Percentiles rank a stretch among this genome's conserved stretches.
Evolutionary conservation across 495 filamentous ascomycete species (phyloP).

Genomic region (Neurospora sp.): DNA sequence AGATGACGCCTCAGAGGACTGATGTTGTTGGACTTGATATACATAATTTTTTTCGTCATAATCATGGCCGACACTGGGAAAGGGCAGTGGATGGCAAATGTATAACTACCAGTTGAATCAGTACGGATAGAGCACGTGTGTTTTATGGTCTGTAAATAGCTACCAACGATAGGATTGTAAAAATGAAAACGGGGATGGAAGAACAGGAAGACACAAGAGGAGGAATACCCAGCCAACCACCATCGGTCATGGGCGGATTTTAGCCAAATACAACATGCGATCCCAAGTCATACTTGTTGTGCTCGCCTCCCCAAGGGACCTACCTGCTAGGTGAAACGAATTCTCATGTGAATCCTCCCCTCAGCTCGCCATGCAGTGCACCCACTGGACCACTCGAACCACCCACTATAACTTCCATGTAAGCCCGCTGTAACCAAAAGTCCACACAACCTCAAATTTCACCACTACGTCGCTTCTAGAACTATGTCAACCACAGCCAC

Average conservation of each 20-base stretch:
- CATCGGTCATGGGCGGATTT: neutral
- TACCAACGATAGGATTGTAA: neutral
- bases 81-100: too few relatives aligned
- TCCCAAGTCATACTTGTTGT: neutral
- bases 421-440: neutral
- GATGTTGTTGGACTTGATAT: neutral
- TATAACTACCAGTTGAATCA: too few relatives aligned
- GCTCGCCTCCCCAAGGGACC: neutral
- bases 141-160: too few relatives aligned
- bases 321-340: neutral
- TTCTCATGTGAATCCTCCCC: neutral
- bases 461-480: neutral
- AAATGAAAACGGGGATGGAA: neutral
- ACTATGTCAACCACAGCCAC: too few relatives aligned
- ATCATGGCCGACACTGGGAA: too few relatives aligned
- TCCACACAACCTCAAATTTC: neutral
- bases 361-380: neutral
- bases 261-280: neutral
- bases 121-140: too few relatives aligned
- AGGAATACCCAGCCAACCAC: neutral
- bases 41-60: neutral
- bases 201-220: neutral
- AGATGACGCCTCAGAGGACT: neutral
- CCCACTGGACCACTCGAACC: neutral
- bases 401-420: neutral